Base-by-base conservation (phyloP, 2,329 filamentous ascomycete species). In the Ophiostoma piceae region DNA sequence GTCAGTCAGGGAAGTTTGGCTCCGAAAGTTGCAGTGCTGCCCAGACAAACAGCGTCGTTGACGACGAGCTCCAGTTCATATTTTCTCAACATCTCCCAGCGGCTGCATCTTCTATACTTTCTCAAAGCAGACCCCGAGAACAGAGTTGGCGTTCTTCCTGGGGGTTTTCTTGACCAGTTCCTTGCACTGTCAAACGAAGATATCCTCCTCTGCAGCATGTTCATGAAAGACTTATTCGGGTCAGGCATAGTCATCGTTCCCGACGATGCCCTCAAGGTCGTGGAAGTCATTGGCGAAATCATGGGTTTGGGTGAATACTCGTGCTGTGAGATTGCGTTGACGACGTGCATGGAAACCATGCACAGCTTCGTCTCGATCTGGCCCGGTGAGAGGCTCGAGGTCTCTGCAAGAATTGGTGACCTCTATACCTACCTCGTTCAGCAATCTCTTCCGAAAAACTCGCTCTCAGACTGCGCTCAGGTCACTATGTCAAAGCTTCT, bases 381-480 rank as follows among this genome's bases (percentile, higher is more conserved):
- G 92, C 79, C 83, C 1, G 82, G 86, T 29, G 82, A 85, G 57
- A 81, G 82, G 29, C 84, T 85, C 43, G 82, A 87, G 0, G 81
- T 97, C 2, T 84, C 84, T n/a, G 84, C 86, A 2, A 83, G 85
- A 57, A 91, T 90, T 3, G 85, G 88, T 26, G 90, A 96, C 71
- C 80, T 97, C 26, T 98, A 98, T 77, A 80, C 85, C 64, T 92
- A 92, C 81, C 90, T 95, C 73, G 84, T 93, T 66, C 86, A 87
- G 69, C 84, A 84, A 22, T 86, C 88, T 39, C 79, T 97, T 35
- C 84, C 85, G 6, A 89, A 86, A 64, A 88, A 88, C 64, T 84
- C 90, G 51, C 84, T 92, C 66, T 96, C 94, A 0, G 80, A 88
- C 1, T 84, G 82, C 70, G 86, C 90, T 1, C 89, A 94, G 73